Evolutionary conservation across 805 yeast species (phyloP), one percentile per base, ranked within the genome.

Genomic region (Lipomyces lipofer): DNA sequence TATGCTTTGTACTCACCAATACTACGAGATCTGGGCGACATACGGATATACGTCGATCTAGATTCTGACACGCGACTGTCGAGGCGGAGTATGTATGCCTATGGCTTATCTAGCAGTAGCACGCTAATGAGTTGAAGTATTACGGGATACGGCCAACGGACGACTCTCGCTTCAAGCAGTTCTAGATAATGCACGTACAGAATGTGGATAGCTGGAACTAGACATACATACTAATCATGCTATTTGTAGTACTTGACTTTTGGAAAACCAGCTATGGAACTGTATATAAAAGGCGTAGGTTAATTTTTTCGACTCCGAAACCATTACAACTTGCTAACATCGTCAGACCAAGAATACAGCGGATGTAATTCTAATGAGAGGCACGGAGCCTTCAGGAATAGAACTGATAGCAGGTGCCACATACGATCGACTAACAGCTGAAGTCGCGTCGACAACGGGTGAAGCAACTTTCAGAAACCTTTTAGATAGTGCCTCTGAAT

Each of bases 1-100:
- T 92, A 91, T 66, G 92, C 96, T 0, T 74, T 91, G 15, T 86
- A 82, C 66, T 84, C 87, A 66, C 71, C 72, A 42, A 73, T 72
- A n/a, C 68, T 91, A 10, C 70, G 86, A 32, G 72, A 73, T 9
- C 56, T 77, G 64, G 83, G 92, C 0, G 75, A 81, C 1, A 74
- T 91, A 58, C 84, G 82, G 65, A 82, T 91, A 1, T 91, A 85
- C 63, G 76, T 91, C 13, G 95, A 88, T 61, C 79, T 89, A 58
- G 97, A 92, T 69, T 83, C 92, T 0, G 98, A 91, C 68, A 82
- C 85, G 6, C 73, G 97, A 50, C 72, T 91, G 40, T 84, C 88
- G 19, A 78, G 95, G 60, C 82, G 94, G 86, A 84, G 88, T 44
- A 72, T 3, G 43, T 38, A n/a, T 19, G 1, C 19, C 8, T 6